Evolutionary conservation across 345 rosid species (phyloP).

Genomic region (Odontarrhena argentea): DNA sequence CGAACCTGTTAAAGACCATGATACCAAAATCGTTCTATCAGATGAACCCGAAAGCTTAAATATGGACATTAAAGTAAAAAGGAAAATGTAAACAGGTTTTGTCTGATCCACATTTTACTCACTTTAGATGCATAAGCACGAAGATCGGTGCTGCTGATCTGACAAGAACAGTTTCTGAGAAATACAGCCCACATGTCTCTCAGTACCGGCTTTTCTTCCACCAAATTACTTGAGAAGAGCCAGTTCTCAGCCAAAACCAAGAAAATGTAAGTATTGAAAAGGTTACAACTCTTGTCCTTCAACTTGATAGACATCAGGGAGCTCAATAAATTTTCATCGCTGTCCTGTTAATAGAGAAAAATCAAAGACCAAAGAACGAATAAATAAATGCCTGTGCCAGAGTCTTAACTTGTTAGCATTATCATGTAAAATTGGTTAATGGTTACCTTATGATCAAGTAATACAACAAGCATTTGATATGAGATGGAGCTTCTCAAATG

Average conservation of each 20-base stretch:
- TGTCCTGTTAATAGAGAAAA: conserved; percentile 44
- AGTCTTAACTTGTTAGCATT: not conserved
- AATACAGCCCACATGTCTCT: conserved; percentile 67
- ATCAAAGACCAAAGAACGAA: conserved; percentile 15
- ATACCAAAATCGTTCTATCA: conserved; percentile 3
- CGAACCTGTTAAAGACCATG: conserved; percentile 53
- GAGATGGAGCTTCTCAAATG: conserved; percentile 65
- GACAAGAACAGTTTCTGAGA: conserved; percentile 76
- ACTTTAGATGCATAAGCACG: conserved; percentile 80
- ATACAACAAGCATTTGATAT: conserved; percentile 54
- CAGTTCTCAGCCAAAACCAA: conserved; percentile 71
- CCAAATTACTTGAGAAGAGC: conserved; percentile 54
- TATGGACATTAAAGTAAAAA: not conserved
- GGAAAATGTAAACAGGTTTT: not conserved
- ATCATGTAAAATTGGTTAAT: not conserved
- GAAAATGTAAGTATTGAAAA: conserved; percentile 63
- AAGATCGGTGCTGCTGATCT: conserved; percentile 72
- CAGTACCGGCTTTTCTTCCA: conserved; percentile 58
- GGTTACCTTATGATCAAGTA: conserved; percentile 65
- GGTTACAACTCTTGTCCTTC: conserved; percentile 63
- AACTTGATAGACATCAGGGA: conserved; percentile 57
- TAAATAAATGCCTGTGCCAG: not conserved
- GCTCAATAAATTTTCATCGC: conserved; percentile 60
- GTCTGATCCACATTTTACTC: conserved; percentile 24
- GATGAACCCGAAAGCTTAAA: not conserved